Conservation (phyloP, 2,329 filamentous ascomycete genomes). For the Aspergillus sp. region DNA sequence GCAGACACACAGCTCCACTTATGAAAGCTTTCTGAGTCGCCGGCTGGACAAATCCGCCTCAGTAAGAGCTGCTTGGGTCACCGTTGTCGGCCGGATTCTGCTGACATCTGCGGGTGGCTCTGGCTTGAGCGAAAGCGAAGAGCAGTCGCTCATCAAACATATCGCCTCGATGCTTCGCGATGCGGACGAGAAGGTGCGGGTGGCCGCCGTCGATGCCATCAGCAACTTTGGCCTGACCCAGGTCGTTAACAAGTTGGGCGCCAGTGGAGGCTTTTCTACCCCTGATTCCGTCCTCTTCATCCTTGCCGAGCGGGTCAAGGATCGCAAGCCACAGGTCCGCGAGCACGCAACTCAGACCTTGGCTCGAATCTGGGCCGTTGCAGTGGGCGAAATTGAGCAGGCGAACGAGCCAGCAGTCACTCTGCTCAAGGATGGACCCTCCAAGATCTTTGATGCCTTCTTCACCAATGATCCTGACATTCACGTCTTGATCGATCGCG, state of each 20-base stretch:
- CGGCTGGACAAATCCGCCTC: conserved; percentile 81
- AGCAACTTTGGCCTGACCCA: conserved; percentile 78
- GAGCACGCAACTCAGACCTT: conserved; percentile 84
- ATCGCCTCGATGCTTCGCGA: conserved; percentile 82
- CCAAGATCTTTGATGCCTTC: conserved; percentile 80
- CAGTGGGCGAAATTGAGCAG: conserved; percentile 79
- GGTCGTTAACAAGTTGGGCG: conserved; percentile 78
- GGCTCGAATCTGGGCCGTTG: conserved; percentile 90
- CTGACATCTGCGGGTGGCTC: conserved; percentile 90
- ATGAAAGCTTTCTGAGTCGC: conserved; percentile 80
- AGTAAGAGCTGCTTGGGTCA: conserved; percentile 85
- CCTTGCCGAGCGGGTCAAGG: conserved; percentile 84
- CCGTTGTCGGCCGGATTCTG: conserved; percentile 79
- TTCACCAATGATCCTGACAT: conserved; percentile 89
- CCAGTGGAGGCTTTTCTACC: conserved; percentile 72
- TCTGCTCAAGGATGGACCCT: conserved; percentile 79
- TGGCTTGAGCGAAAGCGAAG: conserved; percentile 80
- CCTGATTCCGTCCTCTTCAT: conserved; percentile 77
- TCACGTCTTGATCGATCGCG: conserved; percentile 79
- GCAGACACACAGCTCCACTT: conserved; percentile 75
- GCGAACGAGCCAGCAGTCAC: conserved; percentile 74
- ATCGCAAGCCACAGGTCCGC: conserved; percentile 78
- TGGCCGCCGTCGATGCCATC: conserved; percentile 84
- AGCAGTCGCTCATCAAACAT: conserved; percentile 70
- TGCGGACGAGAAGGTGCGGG: conserved; percentile 83